Evolutionary conservation across 257 asterid species (phyloP), one percentile per base, ranked within the genome.

Genomic region (Sherardia arvensis): DNA sequence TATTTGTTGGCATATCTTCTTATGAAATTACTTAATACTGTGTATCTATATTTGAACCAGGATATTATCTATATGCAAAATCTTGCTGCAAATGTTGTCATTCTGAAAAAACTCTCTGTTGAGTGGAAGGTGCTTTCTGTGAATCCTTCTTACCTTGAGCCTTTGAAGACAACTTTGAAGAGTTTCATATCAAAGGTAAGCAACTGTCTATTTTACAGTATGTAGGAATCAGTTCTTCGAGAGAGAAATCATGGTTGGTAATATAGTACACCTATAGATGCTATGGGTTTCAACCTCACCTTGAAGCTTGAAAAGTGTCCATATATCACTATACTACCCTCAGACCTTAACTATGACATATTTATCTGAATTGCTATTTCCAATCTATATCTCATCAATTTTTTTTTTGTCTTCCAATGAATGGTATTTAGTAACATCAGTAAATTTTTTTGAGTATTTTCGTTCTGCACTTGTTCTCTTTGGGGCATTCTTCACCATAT

Each of bases 61-160:
- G 71, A 74, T 64, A 59, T 38, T 23, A 47, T 74, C 29, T 74
- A 74, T 64, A 30, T 69, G 64, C 71, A 69, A 28, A 74, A 74
- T 59, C 61, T 74, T 20, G 68, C 38, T 17, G 78, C 78, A 2
- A 74, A 66, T 74, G 66, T 69, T 10, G 26, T 65, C 28, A 69
- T 69, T 64, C 53, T 74, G 68, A 74, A 69, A 47, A 74, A 69
- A 62, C 71, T 74, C 21, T 59, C 67, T n/a, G 57, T 64, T 21
- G 78, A 74, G 26, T 63, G 63, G 67, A 69, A 53, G 38, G 59
- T 38, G 54, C 59, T 62, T 17, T 25, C 71, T 8, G 53, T 10
- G 28, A 59, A 64, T 36, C 70, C 64, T 15, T 57, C 73, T 63
- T 18, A 22, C 1, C 59, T 73, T 26, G 74, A 74, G 6, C 61